These are phyloP conservation scores for Umbilicaria muhlenbergii DNA, from an alignment of 495 filamentous ascomycete genomes.

Conservation along the genomic window DNA sequence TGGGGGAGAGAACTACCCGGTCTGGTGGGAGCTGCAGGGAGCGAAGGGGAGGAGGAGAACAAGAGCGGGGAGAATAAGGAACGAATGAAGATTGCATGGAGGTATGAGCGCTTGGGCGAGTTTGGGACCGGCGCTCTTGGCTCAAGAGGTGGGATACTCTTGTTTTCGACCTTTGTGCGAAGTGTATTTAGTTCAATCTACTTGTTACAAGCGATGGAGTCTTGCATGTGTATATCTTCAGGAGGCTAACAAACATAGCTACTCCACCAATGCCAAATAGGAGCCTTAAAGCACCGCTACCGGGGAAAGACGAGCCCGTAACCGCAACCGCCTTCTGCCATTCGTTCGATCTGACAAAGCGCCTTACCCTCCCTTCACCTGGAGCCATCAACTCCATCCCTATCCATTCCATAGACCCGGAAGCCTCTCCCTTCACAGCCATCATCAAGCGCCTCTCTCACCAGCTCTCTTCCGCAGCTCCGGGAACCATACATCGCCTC, in stretches of 20 bases:
- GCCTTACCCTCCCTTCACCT: slow-evolving; percentile 41
- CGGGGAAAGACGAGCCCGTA: neutral
- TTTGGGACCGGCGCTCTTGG: slow-evolving; percentile 35
- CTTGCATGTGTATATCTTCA: too few species aligned
- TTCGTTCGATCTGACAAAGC: slow-evolving; percentile 78
- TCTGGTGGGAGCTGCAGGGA: slow-evolving; percentile 36
- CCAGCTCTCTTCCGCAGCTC: slow-evolving; percentile 39
- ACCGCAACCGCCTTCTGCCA: slow-evolving; percentile 54
- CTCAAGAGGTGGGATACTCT: slow-evolving; percentile 32
- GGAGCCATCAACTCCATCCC: slow-evolving; percentile 43
- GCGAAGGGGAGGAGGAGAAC: slow-evolving; percentile 23
- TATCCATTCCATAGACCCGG: slow-evolving; percentile 25
- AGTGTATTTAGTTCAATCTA: slow-evolving; percentile 3
- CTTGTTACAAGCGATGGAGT: neutral
- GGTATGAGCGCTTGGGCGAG: slow-evolving; percentile 76
- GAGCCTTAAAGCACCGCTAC: neutral
- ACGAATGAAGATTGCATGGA: slow-evolving; percentile 97
- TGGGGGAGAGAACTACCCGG: slow-evolving; percentile 80
- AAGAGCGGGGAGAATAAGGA: slow-evolving; percentile 29
- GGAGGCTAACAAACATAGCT: slow-evolving; percentile 9
- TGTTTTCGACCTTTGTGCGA: slow-evolving; percentile 1
- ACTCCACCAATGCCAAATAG: slow-evolving; percentile 10
- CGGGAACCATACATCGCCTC: slow-evolving; percentile 59
- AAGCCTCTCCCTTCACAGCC: slow-evolving; percentile 40
- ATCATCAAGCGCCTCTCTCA: slow-evolving; percentile 46